Conservation (phyloP, 345 rosid species). For the Aurinia saxatilis region DNA sequence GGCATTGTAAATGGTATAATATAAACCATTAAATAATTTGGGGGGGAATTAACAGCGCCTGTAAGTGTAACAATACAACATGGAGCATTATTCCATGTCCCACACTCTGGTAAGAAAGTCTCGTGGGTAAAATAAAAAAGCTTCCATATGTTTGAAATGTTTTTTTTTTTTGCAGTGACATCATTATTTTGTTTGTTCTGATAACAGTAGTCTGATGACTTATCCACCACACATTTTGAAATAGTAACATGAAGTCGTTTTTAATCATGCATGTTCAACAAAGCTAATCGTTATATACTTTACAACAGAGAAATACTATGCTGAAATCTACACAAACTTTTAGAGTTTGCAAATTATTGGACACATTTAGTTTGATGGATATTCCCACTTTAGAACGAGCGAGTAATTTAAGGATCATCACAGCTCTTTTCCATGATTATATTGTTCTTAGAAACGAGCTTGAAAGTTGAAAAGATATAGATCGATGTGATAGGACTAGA, state of each 20-base stretch:
- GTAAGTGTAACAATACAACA: too few relatives aligned
- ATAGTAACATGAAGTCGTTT: background rate
- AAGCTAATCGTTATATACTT: background rate
- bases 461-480: background rate
- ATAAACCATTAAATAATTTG: background rate
- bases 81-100: slow-evolving; percentile 4
- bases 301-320: background rate
- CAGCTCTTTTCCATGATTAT: slow-evolving; percentile 11
- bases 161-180: background rate
- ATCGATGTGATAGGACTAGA: slow-evolving; percentile 10
- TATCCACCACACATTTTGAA: background rate
- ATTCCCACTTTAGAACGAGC: background rate
- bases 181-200: background rate
- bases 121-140: background rate
- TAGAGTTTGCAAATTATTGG: background rate
- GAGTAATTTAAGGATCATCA: background rate
- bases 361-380: background rate
- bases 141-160: background rate
- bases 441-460: background rate
- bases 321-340: too few relatives aligned
- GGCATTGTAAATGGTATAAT: background rate
- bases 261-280: background rate
- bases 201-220: background rate
- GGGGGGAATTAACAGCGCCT: too few relatives aligned
- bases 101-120: slow-evolving; percentile 2